phyloP scores from a whole-genome alignment of 768 basidiomycete genomes.

The Leucogyrophana mollusca region DNA sequence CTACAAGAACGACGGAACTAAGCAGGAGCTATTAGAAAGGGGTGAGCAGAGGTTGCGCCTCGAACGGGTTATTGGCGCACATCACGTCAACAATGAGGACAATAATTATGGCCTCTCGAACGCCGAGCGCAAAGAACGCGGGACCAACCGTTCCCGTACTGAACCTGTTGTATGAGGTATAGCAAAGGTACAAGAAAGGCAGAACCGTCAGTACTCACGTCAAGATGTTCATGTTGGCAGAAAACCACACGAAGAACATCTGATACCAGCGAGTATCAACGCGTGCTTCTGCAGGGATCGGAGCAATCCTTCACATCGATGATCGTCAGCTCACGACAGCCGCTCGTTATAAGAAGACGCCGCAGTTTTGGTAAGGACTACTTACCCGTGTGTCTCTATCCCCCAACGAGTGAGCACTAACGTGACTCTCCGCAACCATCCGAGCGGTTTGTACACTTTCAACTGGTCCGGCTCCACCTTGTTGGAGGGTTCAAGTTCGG shows the following conservation, averaged over 20 bases:
- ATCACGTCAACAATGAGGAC: conserved; percentile 44
- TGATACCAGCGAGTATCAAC: conserved; percentile 42
- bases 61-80: conserved; percentile 25
- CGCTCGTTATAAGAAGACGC: background rate
- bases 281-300: conserved; percentile 34
- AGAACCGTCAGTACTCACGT: conserved; percentile 26
- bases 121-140: conserved; percentile 45
- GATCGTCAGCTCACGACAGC: background rate
- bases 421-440: conserved; percentile 21
- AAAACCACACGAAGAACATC: conserved; percentile 53
- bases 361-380: background rate
- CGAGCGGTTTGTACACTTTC: background rate
- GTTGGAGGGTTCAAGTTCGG: background rate
- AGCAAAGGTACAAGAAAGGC: background rate
- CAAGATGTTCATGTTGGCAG: conserved; percentile 44
- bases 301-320: conserved; percentile 31
- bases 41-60: conserved; percentile 7
- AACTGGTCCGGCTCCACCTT: too few species aligned
- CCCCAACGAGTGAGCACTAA: conserved; percentile 32
- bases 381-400: conserved; percentile 42
- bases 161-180: conserved; percentile 29
- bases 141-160: conserved; percentile 52
- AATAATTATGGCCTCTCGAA: conserved; percentile 39
- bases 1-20: conserved; percentile 39
- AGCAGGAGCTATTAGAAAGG: conserved; percentile 28